phyloP scores from a whole-genome alignment of 192 early-diverging fungal genomes.

The Linnemannia elongata region DNA sequence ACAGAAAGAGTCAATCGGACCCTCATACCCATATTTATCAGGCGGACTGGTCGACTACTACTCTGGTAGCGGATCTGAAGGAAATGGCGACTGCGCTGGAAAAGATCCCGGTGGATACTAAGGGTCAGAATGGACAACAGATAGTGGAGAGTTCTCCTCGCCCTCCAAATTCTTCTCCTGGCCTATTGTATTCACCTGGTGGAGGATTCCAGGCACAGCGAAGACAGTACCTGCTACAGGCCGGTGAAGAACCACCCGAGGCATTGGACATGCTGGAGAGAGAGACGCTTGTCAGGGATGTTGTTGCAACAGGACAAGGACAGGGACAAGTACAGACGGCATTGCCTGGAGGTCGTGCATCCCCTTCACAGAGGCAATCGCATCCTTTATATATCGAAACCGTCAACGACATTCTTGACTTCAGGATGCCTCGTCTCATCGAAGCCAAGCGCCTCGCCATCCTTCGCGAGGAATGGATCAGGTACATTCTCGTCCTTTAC shows the following conservation, averaged over 20 bases:
- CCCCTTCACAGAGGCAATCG: not conserved
- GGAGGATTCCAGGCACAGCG: conserved; percentile 15
- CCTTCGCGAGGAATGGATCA: conserved; percentile 50
- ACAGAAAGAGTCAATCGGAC: not conserved
- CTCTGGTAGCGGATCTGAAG: conserved; percentile 19
- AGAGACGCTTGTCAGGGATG: not conserved
- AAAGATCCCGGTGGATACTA: conserved; percentile 7
- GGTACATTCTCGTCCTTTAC: conserved; percentile 7
- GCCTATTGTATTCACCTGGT: conserved; percentile 5
- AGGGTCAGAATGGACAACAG: not conserved
- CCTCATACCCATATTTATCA: conserved; percentile 23
- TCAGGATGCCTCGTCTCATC: conserved; percentile 28
- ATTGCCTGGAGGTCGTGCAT: not conserved
- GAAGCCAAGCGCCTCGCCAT: conserved; percentile 33
- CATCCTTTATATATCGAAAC: conserved; percentile 36
- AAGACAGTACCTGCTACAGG: conserved; percentile 37
- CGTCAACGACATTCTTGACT: conserved; percentile 43
- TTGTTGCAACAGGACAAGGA: not conserved
- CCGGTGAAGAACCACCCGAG: conserved; percentile 49
- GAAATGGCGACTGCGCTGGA: conserved; percentile 2
- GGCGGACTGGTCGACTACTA: conserved; percentile 47
- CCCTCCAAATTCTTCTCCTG: conserved; percentile 23
- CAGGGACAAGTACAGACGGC: conserved; percentile 8
- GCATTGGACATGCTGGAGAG: not conserved
- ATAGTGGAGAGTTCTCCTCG: conserved; percentile 2